Percentiles rank a stretch among this genome's conserved stretches.
Evolutionary conservation across 1,284 basidiomycete species (phyloP).

Genomic region (Paramarasmius palmivorus): DNA sequence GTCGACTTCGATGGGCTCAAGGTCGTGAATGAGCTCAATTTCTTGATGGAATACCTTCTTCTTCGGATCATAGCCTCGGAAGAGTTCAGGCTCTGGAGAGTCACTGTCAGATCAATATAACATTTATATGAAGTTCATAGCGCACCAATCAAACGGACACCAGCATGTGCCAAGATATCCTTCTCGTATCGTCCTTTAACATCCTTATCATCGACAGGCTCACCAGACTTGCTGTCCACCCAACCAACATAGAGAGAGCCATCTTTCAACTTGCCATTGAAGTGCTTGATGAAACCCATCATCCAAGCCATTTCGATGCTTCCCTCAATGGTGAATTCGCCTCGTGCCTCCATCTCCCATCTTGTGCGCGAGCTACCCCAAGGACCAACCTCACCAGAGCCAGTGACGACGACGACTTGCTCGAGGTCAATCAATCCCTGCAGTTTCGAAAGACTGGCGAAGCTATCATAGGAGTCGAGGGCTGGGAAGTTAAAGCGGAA

Average conservation of each 20-base stretch:
- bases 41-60: slow-evolving; percentile 98
- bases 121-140: slow-evolving; percentile 11
- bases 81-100: slow-evolving; percentile 87
- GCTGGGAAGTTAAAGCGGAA: slow-evolving; percentile 94
- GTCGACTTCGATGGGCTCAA: slow-evolving; percentile 94
- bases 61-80: slow-evolving; percentile 96
- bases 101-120: slow-evolving; percentile 16
- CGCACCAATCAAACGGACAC: slow-evolving; percentile 92
- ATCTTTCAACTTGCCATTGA: slow-evolving; percentile 93
- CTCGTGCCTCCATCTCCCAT: slow-evolving; percentile 98
- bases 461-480: slow-evolving; percentile 66
- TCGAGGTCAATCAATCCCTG: slow-evolving; percentile 92
- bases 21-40: slow-evolving; percentile 93
- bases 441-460: slow-evolving; percentile 76
- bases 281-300: slow-evolving; percentile 98
- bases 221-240: slow-evolving; percentile 93
- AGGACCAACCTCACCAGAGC: slow-evolving; percentile 97
- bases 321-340: slow-evolving; percentile 94
- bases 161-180: slow-evolving; percentile 90
- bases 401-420: slow-evolving; percentile 94
- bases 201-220: slow-evolving; percentile 99
- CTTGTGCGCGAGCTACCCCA: slow-evolving; percentile 99
- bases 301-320: slow-evolving; percentile 99
- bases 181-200: slow-evolving; percentile 93
- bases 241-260: slow-evolving; percentile 94